Base-by-base conservation (phyloP, 352 stramenopile genomes). In the Pythium scleroteichum region DNA sequence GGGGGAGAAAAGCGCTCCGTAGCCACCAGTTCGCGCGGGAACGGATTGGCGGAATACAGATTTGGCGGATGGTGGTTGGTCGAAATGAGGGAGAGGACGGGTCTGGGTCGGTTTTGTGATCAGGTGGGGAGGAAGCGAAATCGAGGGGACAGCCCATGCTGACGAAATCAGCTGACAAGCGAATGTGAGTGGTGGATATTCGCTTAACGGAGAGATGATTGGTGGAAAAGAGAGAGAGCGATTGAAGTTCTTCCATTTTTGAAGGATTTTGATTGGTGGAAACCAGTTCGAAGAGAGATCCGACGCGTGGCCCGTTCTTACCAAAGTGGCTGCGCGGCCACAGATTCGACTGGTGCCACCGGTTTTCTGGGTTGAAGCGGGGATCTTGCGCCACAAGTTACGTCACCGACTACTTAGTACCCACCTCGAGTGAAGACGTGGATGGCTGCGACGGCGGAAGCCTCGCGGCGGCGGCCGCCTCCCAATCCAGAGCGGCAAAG, bases 1-100 rank as follows among this genome's bases (percentile, higher is more conserved):
- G 38, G 38, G 32, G 56, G 47, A 64, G 56, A 64, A 64, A 56
- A 64, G 56, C 56, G 44, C 48, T 57, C 35, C 23, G 56, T 35
- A 57, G 48, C 56, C 56, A 64, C 56, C 56, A 64, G 56, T 64
- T 64, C 35, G 23, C 6, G 9, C 1, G 2, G 3, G 10, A 16
- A 20, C 13, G 19, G 41, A 60, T 60, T 60, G 53, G 53, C 42
- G 53, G 40, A 53, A 52, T 27, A 19, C 12, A 7, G 4, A 13
- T 24, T 23, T 1, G 17, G 10, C 19, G 40, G 5, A 13, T 12
- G 26, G 9, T 14, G 53, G 51, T 60, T 60, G 53, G 53, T 29
- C n/a, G 40, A 60, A 59, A 60, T 44, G 26, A 17, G 14, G 48
- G 16, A 27, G 42, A 24, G 16, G 10, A 13, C 19, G 45, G 45